Percentiles rank a stretch among this genome's conserved stretches.
Conservation (phyloP, 2,329 filamentous ascomycete genomes). For the Diaporthe nobilis region DNA sequence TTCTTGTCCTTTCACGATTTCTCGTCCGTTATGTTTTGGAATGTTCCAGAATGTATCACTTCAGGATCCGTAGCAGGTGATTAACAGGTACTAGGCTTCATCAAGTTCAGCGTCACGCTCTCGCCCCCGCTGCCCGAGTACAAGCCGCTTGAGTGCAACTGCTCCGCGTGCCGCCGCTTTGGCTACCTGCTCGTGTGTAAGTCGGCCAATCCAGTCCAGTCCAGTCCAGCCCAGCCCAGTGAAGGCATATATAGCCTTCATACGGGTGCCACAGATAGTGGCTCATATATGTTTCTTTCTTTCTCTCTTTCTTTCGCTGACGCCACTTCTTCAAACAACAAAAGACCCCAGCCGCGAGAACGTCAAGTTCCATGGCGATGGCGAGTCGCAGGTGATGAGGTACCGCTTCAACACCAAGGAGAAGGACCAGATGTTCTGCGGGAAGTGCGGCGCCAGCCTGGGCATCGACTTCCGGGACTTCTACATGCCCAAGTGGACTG, state of each 20-base stretch:
- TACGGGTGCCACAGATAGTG: not conserved
- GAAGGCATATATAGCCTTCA: not conserved
- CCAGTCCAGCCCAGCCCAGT: too few species aligned
- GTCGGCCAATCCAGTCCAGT: constrained; percentile 39
- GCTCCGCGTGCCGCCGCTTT: constrained; percentile 65
- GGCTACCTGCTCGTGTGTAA: constrained; percentile 66
- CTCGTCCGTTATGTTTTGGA: too few species aligned
- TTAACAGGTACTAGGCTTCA: constrained; percentile 33
- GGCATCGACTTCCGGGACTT: constrained; percentile 60
- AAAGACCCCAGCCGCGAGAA: constrained; percentile 57
- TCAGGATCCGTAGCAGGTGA: too few species aligned
- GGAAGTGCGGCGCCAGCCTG: constrained; percentile 61
- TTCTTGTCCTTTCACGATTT: too few species aligned
- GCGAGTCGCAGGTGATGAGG: constrained; percentile 51
- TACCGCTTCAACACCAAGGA: constrained; percentile 64
- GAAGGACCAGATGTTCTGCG: constrained; percentile 65
- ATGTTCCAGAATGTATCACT: too few species aligned
- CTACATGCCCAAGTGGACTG: constrained; percentile 45
- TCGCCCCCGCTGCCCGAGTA: constrained; percentile 63
- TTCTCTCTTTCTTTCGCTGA: not conserved
- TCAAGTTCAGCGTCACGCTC: constrained; percentile 63
- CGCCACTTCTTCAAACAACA: not conserved
- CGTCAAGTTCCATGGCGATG: constrained; percentile 59
- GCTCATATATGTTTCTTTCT: not conserved
- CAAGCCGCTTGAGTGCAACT: constrained; percentile 65